Percentiles rank a stretch among this genome's conserved stretches.
Evolutionary conservation across 768 basidiomycete genomes (phyloP).

Genomic region (Tulasnella sp.): DNA sequence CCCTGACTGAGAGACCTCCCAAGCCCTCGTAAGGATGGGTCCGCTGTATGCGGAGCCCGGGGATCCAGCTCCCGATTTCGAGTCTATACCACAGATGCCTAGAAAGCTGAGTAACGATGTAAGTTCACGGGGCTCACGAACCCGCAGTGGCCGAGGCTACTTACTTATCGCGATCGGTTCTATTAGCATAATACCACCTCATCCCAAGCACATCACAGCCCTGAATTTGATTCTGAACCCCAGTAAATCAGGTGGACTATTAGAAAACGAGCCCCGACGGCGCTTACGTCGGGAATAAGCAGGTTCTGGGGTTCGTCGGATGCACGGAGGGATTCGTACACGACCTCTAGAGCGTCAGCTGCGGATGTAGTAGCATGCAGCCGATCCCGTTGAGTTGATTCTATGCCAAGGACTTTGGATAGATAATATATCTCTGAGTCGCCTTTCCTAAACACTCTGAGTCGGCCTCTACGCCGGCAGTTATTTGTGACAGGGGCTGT

Average conservation of each 20-base stretch:
- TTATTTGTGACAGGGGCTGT: too few species aligned
- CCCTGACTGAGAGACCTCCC: neutral
- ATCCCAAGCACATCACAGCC: neutral
- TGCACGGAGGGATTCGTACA: neutral
- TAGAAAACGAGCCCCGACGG: neutral
- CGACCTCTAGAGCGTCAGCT: neutral
- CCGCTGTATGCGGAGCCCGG: neutral
- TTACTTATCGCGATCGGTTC: neutral
- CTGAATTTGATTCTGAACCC: neutral
- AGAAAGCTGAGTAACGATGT: neutral
- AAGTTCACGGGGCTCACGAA: neutral
- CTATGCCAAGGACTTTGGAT: neutral
- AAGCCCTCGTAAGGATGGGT: neutral
- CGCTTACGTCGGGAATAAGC: neutral
- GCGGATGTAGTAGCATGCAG: neutral
- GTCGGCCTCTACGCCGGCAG: neutral
- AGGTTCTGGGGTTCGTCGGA: neutral
- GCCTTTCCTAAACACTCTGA: neutral
- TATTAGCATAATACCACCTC: neutral
- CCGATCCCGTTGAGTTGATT: neutral
- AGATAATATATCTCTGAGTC: neutral
- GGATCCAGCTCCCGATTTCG: neutral
- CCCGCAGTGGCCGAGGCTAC: neutral
- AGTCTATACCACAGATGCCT: neutral
- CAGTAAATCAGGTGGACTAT: neutral